phyloP scores from a whole-genome alignment of 164 flowering plant species.

The Aristolochia fimbriata region DNA sequence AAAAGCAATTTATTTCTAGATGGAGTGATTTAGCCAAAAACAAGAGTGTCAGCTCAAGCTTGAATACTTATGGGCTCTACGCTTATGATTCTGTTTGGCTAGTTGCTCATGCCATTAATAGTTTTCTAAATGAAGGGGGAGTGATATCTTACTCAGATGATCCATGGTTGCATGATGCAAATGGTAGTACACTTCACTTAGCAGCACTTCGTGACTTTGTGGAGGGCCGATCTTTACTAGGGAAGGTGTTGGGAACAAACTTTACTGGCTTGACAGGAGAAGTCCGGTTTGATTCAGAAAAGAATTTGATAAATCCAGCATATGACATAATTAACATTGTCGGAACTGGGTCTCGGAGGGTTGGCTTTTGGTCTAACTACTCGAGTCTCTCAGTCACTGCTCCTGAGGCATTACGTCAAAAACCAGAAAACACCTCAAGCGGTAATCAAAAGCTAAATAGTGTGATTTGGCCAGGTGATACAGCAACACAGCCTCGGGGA shows the following conservation, averaged over 20 bases:
- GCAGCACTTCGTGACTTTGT: slow-evolving; percentile 38
- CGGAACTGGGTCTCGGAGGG: slow-evolving; percentile 35
- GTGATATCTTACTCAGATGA: slow-evolving; percentile 48
- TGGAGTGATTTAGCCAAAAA: slow-evolving; percentile 35
- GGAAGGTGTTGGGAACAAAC: slow-evolving; percentile 30
- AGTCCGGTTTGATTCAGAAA: slow-evolving; percentile 50
- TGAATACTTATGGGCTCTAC: slow-evolving; percentile 59
- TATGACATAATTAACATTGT: slow-evolving; percentile 64
- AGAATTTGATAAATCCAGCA: slow-evolving; percentile 46
- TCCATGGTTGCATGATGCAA: slow-evolving; percentile 32
- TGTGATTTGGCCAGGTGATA: slow-evolving; percentile 85
- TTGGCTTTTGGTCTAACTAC: slow-evolving; percentile 87
- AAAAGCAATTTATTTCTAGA: slow-evolving; percentile 33
- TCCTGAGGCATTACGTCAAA: slow-evolving; percentile 56
- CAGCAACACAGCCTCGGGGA: slow-evolving; percentile 50
- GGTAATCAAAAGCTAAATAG: slow-evolving; percentile 44
- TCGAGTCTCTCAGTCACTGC: slow-evolving; percentile 58
- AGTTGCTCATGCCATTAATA: slow-evolving; percentile 66
- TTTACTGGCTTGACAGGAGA: slow-evolving; percentile 66
- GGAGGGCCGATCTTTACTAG: slow-evolving; percentile 48
- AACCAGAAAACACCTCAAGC: slow-evolving; percentile 40
- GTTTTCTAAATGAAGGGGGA: slow-evolving; percentile 44
- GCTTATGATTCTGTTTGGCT: slow-evolving; percentile 94
- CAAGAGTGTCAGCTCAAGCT: slow-evolving; percentile 18
- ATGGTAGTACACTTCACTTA: slow-evolving; percentile 35